Evolutionary conservation across 192 early-diverging fungal genomes (phyloP).

Genomic region (Rhizophagus clarus): DNA sequence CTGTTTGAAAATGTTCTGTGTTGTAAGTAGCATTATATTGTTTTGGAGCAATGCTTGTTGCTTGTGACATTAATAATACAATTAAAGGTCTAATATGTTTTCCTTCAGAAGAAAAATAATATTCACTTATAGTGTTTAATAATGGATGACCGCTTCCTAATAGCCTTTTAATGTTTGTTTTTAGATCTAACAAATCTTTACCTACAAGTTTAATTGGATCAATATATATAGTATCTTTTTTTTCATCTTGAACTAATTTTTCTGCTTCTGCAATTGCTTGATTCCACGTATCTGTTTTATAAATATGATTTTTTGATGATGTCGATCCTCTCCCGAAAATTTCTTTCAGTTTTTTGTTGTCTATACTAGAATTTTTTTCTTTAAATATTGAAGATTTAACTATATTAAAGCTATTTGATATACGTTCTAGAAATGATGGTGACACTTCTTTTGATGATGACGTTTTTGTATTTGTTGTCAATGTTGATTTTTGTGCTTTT

Average conservation of each 20-base stretch:
- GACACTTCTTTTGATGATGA: neutral
- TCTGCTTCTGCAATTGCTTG: constrained; percentile 58
- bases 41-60: constrained; percentile 72
- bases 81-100: constrained; percentile 93
- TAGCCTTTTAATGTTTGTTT: constrained; percentile 79
- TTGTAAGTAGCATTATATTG: constrained; percentile 41
- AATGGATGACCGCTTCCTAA: constrained; percentile 89
- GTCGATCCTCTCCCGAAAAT: neutral
- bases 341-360: neutral
- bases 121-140: constrained; percentile 82
- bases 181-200: constrained; percentile 81
- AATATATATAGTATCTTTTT: constrained; percentile 48
- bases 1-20: constrained; percentile 57
- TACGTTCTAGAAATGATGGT: constrained; percentile 6
- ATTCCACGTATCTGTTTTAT: constrained; percentile 39
- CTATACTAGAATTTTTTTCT: neutral
- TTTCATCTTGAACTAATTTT: constrained; percentile 46
- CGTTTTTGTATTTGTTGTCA: neutral
- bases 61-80: constrained; percentile 87
- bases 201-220: constrained; percentile 81
- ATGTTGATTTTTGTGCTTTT: neutral
- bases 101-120: constrained; percentile 86
- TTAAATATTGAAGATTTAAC: neutral
- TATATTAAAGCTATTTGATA: neutral
- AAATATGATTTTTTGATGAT: no score